Base-by-base conservation (phyloP, 1,284 basidiomycete genomes). In the Ustilago curta region DNA sequence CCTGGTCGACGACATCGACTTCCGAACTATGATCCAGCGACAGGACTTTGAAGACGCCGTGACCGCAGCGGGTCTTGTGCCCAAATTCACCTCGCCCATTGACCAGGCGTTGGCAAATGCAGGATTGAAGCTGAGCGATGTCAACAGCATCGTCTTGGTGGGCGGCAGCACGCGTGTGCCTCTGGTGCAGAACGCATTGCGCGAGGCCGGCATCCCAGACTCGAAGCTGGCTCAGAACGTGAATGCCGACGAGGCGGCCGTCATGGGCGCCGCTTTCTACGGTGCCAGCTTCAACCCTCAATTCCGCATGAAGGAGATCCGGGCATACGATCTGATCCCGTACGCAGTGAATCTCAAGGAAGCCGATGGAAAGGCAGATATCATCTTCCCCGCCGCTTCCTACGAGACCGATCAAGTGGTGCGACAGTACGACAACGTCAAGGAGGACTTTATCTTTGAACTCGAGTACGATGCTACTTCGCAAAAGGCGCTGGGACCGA, bases 211-310 rank as follows among this genome's bases (percentile, higher is more conserved):
- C 29, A 77, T 84, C 14, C 83, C 83, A 1, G 78, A 83, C 29
- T 61, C 62, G 40, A 80, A 82, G 65, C 54, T 84, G 12, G 82
- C 83, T 32, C 89, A 92, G 80, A 97, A 97, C 79, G 93, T 99
- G 59, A 99, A 99, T 83, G 92, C 96, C 0, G 97, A 99, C 84
- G 96, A 99, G 87, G 94, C 95, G 0, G 92, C 93, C 12, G 96
- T 97, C 16, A 90, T 99, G 56, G 95, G 75, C 23, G 95, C 96
- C 5, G 97, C 93, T 2, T 91, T 97, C 59, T 91, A 97, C 77
- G 97, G 95, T 23, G 97, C 97, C 4, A 89, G 90, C 32, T 89
- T 95, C 52, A 94, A 92, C 80, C 89, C 91, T 42, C 93, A 94
- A 83, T 98, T 97, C 89, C 93, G 93, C 87, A 97, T 96, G 70